Evolutionary conservation across 2,329 filamentous ascomycete species (phyloP).

Genomic region (Colletotrichum coccodes): DNA sequence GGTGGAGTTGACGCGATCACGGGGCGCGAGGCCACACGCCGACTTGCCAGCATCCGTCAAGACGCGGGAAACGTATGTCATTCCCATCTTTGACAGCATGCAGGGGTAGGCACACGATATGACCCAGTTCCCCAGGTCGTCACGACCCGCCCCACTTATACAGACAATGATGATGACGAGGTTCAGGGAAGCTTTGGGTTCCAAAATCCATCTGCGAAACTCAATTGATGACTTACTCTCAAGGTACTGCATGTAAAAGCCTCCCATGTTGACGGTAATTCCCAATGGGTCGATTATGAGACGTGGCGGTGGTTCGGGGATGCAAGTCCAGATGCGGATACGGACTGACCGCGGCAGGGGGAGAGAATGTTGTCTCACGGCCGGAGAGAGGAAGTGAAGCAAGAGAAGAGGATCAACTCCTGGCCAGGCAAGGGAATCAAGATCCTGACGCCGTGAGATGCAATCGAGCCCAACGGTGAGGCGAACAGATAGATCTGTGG

Average conservation of each 20-base stretch:
- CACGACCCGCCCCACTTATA: slow-evolving; percentile 29
- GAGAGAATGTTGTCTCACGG: slow-evolving; percentile 22
- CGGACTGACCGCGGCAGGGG: slow-evolving; percentile 11
- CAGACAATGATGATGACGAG: slow-evolving; percentile 20
- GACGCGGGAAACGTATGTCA: slow-evolving; percentile 34
- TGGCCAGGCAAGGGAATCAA: slow-evolving; percentile 44
- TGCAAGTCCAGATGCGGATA: slow-evolving; percentile 16
- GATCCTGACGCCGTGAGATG: slow-evolving; percentile 52
- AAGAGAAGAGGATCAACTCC: slow-evolving; percentile 36
- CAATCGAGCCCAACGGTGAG: slow-evolving; percentile 65
- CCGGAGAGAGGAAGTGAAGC: slow-evolving; percentile 25
- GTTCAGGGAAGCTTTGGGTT: slow-evolving; percentile 32
- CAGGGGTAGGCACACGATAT: slow-evolving; percentile 40
- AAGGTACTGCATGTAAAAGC: slow-evolving; percentile 78
- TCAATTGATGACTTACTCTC: slow-evolving; percentile 70
- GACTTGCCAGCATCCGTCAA: slow-evolving; percentile 12
- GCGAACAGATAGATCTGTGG: slow-evolving; percentile 47
- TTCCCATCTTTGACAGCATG: slow-evolving; percentile 42
- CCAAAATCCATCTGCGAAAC: slow-evolving; percentile 14
- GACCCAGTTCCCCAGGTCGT: slow-evolving; percentile 28
- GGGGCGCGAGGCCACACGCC: slow-evolving; percentile 1
- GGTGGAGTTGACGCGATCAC: slow-evolving; percentile 11
- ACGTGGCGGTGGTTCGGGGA: slow-evolving; percentile 1
- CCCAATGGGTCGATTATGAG: slow-evolving; percentile 37
- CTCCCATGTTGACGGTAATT: slow-evolving; percentile 61